Percentiles rank a stretch among this genome's conserved stretches.
Evolutionary conservation across 805 yeast species (phyloP).

Genomic region (Candida peoriensis): DNA sequence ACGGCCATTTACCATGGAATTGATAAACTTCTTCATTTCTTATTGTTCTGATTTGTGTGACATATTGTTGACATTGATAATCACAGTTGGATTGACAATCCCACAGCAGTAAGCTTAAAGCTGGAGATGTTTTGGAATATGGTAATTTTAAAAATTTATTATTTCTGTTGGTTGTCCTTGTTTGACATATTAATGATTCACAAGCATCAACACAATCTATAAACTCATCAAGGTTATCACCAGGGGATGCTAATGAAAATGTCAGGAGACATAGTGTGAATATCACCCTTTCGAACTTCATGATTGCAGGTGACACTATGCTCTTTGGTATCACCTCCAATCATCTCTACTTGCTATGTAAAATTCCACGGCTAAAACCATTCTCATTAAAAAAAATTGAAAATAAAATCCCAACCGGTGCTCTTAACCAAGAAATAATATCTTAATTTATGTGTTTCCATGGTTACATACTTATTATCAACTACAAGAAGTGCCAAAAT

Average conservation of each 20-base stretch:
- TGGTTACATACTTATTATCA: background rate
- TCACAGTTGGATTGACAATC: constrained; percentile 80
- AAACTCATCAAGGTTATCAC: constrained; percentile 11
- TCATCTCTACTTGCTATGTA: too few relatives aligned
- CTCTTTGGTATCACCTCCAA: too few relatives aligned
- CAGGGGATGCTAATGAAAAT: constrained; percentile 5
- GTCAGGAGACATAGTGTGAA: background rate
- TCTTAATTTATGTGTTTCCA: too few relatives aligned
- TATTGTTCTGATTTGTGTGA: constrained; percentile 51
- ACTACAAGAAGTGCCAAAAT: background rate
- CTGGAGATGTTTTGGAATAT: constrained; percentile 6
- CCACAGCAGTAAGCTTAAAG: constrained; percentile 55
- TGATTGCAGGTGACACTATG: too few relatives aligned
- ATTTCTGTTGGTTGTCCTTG: background rate
- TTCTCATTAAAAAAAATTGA: too few relatives aligned
- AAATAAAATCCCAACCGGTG: too few relatives aligned
- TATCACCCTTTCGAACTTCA: too few relatives aligned
- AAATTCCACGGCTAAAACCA: too few relatives aligned
- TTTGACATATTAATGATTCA: constrained; percentile 4
- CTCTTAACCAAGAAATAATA: too few relatives aligned
- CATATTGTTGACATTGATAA: constrained; percentile 80
- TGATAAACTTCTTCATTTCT: constrained; percentile 59
- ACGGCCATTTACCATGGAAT: constrained; percentile 99
- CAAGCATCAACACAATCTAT: constrained; percentile 7
- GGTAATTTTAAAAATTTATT: constrained; percentile 1